Evolutionary conservation across 345 rosid species (phyloP).

Genomic region (Luvunga scandens): DNA sequence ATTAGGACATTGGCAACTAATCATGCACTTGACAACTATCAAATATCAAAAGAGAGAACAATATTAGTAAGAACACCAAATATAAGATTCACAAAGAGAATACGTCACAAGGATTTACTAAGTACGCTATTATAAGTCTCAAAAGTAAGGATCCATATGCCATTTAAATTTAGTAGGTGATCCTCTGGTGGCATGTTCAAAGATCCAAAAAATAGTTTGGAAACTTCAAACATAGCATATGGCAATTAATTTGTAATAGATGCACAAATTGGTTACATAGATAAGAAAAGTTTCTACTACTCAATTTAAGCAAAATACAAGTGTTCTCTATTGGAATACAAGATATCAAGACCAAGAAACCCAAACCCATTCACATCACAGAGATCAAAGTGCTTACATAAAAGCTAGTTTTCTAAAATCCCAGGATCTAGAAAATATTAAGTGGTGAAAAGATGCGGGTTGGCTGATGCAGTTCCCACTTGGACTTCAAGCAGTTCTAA

Average conservation of each 20-base stretch:
- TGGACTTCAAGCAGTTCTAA: slow-evolving; percentile 87
- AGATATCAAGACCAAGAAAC: background rate
- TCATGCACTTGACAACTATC: background rate
- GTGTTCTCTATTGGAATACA: background rate
- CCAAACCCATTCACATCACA: background rate
- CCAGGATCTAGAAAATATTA: slow-evolving; percentile 24
- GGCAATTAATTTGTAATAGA: background rate
- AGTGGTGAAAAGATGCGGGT: slow-evolving; percentile 71
- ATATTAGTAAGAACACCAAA: background rate
- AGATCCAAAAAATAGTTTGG: background rate
- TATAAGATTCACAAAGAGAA: background rate
- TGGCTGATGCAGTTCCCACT: slow-evolving; percentile 84
- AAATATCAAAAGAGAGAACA: background rate
- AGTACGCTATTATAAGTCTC: background rate
- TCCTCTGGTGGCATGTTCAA: background rate
- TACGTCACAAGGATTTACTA: background rate
- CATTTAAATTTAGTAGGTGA: background rate
- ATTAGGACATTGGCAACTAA: background rate
- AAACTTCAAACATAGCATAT: background rate
- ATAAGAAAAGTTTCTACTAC: background rate
- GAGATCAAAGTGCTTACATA: slow-evolving; percentile 3
- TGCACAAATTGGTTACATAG: background rate
- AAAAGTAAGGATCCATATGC: background rate
- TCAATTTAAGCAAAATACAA: background rate
- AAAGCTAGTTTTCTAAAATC: background rate